phyloP scores from a whole-genome alignment of 306 rosid genomes.

The Acacia acuminata region DNA sequence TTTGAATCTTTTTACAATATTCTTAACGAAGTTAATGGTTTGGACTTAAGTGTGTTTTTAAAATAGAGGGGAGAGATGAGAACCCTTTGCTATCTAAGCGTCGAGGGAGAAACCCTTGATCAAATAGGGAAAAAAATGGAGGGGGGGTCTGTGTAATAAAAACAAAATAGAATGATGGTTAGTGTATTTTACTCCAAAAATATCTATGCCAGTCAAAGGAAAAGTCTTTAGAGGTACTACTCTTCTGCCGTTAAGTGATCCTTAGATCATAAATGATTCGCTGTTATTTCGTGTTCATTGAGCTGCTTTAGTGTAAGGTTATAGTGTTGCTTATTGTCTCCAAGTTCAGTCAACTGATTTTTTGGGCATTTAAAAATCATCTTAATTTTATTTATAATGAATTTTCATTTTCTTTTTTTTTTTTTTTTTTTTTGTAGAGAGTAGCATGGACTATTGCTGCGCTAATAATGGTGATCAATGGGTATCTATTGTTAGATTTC shows the following conservation, averaged over 20 bases:
- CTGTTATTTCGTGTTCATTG: slow-evolving; percentile 13
- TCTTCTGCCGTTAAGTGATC: slow-evolving; percentile 19
- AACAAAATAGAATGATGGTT: too few relatives aligned
- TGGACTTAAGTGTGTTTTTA: too few relatives aligned
- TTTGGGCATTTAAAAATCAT: slow-evolving; percentile 1
- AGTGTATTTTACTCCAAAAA: too few relatives aligned
- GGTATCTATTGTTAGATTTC: slow-evolving; percentile 77
- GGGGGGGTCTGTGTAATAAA: too few relatives aligned
- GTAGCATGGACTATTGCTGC: slow-evolving; percentile 85
- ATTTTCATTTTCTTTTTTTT: slow-evolving; percentile 7
- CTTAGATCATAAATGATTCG: slow-evolving; percentile 12
- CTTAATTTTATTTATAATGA: slow-evolving; percentile 6
- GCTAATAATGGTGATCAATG: slow-evolving; percentile 77
- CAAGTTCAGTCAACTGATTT: slow-evolving; percentile 24
- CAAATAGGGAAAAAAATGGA: too few relatives aligned
- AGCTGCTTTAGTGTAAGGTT: not conserved
- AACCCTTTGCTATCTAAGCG: too few relatives aligned
- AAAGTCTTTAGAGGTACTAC: not conserved
- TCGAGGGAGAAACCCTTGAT: too few relatives aligned
- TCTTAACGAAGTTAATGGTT: too few relatives aligned
- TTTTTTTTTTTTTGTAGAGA: slow-evolving; percentile 47
- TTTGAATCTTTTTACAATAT: too few relatives aligned
- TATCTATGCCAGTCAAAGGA: slow-evolving; percentile 1
- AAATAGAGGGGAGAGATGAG: too few relatives aligned
- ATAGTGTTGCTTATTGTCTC: not conserved